Conservation (phyloP, 2,329 filamentous ascomycete species). For the Alternaria brassicae region DNA sequence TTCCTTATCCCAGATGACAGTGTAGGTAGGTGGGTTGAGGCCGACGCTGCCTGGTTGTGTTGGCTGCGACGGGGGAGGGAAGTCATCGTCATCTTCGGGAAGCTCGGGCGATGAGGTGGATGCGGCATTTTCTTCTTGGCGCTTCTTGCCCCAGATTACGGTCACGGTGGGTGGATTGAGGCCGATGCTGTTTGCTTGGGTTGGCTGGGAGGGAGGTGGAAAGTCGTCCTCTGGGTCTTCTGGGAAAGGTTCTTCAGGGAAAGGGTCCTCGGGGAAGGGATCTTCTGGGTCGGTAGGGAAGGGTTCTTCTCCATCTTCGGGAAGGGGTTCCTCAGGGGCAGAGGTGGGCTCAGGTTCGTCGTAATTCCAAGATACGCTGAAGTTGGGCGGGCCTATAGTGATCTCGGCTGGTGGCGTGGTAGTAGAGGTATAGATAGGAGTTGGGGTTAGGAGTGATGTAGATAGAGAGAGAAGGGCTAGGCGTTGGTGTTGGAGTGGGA, state of each 20-base stretch:
- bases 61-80: background rate
- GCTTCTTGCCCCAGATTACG: constrained; percentile 23
- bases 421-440: background rate
- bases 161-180: constrained; percentile 18
- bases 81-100: constrained; percentile 5
- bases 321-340: background rate
- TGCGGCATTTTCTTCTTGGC: constrained; percentile 18
- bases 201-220: constrained; percentile 13
- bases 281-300: constrained; percentile 21
- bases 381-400: constrained; percentile 17
- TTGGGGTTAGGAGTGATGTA: background rate
- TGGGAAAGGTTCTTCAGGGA: constrained; percentile 14
- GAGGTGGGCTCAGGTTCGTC: background rate
- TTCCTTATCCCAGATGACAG: constrained; percentile 22
- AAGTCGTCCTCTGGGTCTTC: constrained; percentile 10
- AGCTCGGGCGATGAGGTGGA: constrained; percentile 5
- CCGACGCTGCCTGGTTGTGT: constrained; percentile 17
- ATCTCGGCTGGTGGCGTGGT: constrained; percentile 16
- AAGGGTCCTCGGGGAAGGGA: constrained; percentile 16
- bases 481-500: background rate
- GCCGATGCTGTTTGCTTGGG: constrained; percentile 18
- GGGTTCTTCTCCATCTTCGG: constrained; percentile 5
- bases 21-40: constrained; percentile 16
- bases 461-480: background rate
- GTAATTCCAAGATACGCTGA: constrained; percentile 16